These are phyloP conservation scores for Ostreobium quekettii DNA, from an alignment of 139 green algal species.

Conservation along the genomic window DNA sequence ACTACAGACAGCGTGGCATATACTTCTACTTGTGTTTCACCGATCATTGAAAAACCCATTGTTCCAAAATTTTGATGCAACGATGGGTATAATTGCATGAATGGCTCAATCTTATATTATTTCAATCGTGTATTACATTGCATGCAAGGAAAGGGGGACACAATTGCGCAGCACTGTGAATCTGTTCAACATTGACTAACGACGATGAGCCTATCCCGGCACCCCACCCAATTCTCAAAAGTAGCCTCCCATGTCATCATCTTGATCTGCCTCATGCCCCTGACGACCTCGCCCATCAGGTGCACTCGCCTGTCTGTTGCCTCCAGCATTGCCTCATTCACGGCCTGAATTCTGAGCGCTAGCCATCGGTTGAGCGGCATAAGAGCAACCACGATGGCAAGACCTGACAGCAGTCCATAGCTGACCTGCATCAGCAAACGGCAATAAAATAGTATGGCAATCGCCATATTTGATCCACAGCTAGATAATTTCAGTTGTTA, in stretches of 20 bases:
- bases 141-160: no score
- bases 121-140: no score
- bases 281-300: constrained; percentile 44
- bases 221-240: no score
- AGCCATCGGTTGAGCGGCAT: constrained; percentile 77
- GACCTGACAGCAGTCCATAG: constrained; percentile 68
- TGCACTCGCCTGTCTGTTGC: constrained; percentile 56
- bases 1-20: no score
- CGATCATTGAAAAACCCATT: no score
- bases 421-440: constrained; percentile 45
- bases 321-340: constrained; percentile 56
- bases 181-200: no score
- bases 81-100: no score
- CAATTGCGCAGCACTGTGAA: no score
- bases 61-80: no score
- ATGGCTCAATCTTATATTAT: no score
- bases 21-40: no score
- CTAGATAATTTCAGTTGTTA: not conserved
- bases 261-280: constrained; percentile 51
- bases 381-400: constrained; percentile 61
- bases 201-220: no score
- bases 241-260: constrained; percentile 45
- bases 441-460: not conserved
- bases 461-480: constrained; percentile 1
- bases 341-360: constrained; percentile 48